Evolutionary conservation across 164 flowering plant species (phyloP).

Genomic region (Liriodendron chinense): DNA sequence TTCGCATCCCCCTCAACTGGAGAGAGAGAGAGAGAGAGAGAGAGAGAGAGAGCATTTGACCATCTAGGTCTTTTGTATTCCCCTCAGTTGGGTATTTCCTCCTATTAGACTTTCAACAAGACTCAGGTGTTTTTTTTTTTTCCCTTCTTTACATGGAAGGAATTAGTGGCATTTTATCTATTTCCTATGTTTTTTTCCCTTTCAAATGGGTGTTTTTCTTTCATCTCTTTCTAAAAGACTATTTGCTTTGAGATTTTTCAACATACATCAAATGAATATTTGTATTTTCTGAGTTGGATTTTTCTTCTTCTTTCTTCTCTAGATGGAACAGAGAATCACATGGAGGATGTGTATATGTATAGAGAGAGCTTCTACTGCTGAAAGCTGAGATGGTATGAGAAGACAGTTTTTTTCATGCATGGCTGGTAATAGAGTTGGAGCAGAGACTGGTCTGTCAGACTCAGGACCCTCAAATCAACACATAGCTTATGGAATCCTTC

Average conservation of each 20-base stretch:
- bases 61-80: conserved; percentile 5
- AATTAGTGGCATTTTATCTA: not conserved
- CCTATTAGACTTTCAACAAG: conserved; percentile 6
- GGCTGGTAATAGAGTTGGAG: conserved; percentile 74
- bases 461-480: conserved; percentile 64
- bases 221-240: conserved; percentile 1
- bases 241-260: not conserved
- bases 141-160: not conserved
- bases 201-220: not conserved
- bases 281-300: not conserved
- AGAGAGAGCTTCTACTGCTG: not conserved
- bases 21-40: conserved; percentile 24
- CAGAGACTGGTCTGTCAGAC: conserved; percentile 60
- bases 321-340: not conserved
- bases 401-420: conserved; percentile 66
- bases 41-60: conserved; percentile 33
- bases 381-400: conserved; percentile 32
- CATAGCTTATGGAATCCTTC: conserved; percentile 50
- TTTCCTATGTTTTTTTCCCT: conserved; percentile 1
- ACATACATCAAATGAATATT: not conserved
- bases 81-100: conserved; percentile 11
- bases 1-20: conserved; percentile 3
- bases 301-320: conserved; percentile 5
- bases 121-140: not conserved
- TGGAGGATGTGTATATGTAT: conserved; percentile 2